phyloP scores from a whole-genome alignment of 2,329 filamentous ascomycete genomes.

The Neopestalotiopsis sp. region DNA sequence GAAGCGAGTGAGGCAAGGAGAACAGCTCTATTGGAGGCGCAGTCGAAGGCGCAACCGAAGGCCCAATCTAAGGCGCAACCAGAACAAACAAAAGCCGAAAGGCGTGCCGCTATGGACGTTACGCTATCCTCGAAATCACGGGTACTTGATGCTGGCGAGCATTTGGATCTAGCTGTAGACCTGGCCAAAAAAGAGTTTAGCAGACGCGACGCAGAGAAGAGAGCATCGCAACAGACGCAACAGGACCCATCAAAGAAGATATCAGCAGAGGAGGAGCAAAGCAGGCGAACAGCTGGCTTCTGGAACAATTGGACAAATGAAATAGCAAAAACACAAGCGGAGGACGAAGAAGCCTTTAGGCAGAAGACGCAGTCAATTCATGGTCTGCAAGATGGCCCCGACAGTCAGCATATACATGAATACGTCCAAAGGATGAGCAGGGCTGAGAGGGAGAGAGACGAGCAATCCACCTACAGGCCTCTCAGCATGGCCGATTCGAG shows the following conservation, averaged over 20 bases:
- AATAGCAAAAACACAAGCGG: slow-evolving; percentile 36
- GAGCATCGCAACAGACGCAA: slow-evolving; percentile 57
- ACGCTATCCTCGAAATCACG: slow-evolving; percentile 59
- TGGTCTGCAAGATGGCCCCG: slow-evolving; percentile 46
- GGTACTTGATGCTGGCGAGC: slow-evolving; percentile 72
- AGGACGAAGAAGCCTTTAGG: slow-evolving; percentile 52
- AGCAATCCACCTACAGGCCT: slow-evolving; percentile 10
- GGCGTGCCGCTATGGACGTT: slow-evolving; percentile 63
- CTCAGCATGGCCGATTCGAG: slow-evolving; percentile 28
- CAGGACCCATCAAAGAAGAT: slow-evolving; percentile 43
- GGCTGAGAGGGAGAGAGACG: slow-evolving; percentile 27
- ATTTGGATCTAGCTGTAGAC: slow-evolving; percentile 78
- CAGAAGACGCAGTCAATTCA: slow-evolving; percentile 60
- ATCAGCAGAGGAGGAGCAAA: slow-evolving; percentile 61
- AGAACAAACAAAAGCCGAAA: slow-evolving; percentile 42
- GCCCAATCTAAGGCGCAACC: neutral
- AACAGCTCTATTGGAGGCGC: no score
- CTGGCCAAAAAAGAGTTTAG: slow-evolving; percentile 76
- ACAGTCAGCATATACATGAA: slow-evolving; percentile 33
- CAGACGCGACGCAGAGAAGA: slow-evolving; percentile 67
- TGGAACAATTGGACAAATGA: slow-evolving; percentile 49
- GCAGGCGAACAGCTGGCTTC: slow-evolving; percentile 52
- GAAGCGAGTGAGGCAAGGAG: slow-evolving; percentile 55
- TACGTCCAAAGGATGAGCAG: slow-evolving; percentile 25
- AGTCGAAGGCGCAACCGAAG: no score